Percentiles rank a stretch among this genome's conserved stretches.
Conservation (phyloP, 495 filamentous ascomycete genomes). For the Hypoxylon subgilvum region DNA sequence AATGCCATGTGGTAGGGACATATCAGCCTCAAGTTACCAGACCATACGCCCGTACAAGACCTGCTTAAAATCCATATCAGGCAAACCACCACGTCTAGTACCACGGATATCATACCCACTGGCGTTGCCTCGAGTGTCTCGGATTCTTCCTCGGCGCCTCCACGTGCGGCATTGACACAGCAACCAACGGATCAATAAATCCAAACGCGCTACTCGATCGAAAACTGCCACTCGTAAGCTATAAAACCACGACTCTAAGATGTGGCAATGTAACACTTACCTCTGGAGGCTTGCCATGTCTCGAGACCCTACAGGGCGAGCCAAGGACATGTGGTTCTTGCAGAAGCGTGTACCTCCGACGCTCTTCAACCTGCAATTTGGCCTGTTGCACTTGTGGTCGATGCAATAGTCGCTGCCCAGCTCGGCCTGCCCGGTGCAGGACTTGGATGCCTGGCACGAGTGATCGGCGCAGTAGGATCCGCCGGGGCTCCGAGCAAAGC, state of each 20-base stretch:
- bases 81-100: background rate
- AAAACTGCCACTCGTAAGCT: constrained; percentile 17
- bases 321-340: constrained; percentile 32
- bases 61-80: constrained; percentile 4
- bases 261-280: constrained; percentile 13
- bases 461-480: constrained; percentile 34
- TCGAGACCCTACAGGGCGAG: constrained; percentile 13
- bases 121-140: constrained; percentile 14
- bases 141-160: constrained; percentile 13
- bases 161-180: constrained; percentile 20
- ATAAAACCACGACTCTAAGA: background rate
- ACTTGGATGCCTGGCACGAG: constrained; percentile 30
- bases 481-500: constrained; percentile 19
- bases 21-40: constrained; percentile 3
- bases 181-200: constrained; percentile 24
- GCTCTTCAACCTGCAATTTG: constrained; percentile 32
- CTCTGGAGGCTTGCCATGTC: constrained; percentile 28
- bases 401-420: constrained; percentile 33
- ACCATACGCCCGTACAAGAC: constrained; percentile 3
- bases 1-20: background rate
- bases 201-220: constrained; percentile 27
- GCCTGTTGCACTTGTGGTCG: constrained; percentile 31
- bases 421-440: constrained; percentile 31
- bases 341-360: constrained; percentile 21
- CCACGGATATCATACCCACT: constrained; percentile 21